phyloP scores from a whole-genome alignment of 2,329 filamentous ascomycete genomes.

The Nannizziopsis arthrosporioides region DNA sequence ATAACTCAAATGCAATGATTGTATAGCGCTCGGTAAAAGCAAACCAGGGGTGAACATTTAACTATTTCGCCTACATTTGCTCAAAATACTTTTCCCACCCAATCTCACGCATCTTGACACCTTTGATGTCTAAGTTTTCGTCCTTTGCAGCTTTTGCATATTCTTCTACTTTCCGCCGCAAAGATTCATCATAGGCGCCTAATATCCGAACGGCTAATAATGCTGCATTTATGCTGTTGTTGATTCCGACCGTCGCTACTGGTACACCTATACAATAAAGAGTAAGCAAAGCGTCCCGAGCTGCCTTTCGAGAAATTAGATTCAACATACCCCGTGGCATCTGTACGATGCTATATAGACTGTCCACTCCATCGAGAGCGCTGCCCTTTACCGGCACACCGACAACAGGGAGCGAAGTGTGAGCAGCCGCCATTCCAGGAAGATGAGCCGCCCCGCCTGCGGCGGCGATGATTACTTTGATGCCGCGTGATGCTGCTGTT shows the following conservation, averaged over 20 bases:
- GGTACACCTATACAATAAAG: conserved; percentile 45
- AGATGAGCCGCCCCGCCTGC: conserved; percentile 63
- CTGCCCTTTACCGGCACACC: conserved; percentile 67
- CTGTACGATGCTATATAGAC: conserved; percentile 60
- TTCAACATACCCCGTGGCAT: conserved; percentile 51
- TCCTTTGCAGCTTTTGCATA: conserved; percentile 33
- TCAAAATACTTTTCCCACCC: conserved; percentile 37
- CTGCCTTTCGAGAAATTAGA: not conserved
- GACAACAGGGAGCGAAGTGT: conserved; percentile 62
- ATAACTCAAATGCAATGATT: no score
- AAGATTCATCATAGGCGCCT: conserved; percentile 38
- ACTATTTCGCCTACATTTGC: conserved; percentile 26
- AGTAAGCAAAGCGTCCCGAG: conserved; percentile 12
- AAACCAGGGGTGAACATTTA: no score
- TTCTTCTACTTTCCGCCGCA: conserved; percentile 34
- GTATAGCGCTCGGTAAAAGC: no score
- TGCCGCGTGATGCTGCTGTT: conserved; percentile 51
- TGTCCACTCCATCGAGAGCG: conserved; percentile 59
- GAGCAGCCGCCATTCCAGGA: conserved; percentile 62
- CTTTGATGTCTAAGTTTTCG: conserved; percentile 35
- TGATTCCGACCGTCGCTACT: conserved; percentile 65
- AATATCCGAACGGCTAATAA: conserved; percentile 59
- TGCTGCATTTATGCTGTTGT: conserved; percentile 67
- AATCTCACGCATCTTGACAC: conserved; percentile 32
- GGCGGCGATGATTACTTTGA: conserved; percentile 64